Conservation (phyloP, 1,284 basidiomycete species). For the Naganishia albida region DNA sequence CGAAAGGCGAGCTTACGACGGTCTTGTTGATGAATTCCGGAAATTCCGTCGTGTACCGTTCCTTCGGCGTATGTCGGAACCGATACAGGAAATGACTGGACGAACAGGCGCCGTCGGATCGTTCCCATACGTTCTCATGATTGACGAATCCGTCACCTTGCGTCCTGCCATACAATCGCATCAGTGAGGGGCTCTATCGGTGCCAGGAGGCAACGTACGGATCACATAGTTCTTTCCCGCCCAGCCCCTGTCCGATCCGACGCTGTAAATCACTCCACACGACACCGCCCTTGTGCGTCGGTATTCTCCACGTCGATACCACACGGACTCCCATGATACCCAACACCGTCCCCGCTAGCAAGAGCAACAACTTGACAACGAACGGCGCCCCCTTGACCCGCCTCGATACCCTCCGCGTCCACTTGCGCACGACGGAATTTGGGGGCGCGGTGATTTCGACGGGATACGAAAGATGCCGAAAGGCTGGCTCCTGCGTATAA, state of each 20-base stretch:
- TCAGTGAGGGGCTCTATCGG: neutral
- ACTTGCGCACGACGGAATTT: too few species aligned
- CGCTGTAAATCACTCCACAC: constrained; percentile 4
- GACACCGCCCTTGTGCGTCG: neutral
- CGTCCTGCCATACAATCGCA: neutral
- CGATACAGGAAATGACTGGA: constrained; percentile 25
- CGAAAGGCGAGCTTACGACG: neutral
- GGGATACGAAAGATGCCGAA: too few species aligned
- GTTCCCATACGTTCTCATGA: constrained; percentile 24
- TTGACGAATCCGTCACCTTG: constrained; percentile 19
- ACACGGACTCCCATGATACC: neutral
- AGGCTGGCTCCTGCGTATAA: too few species aligned
- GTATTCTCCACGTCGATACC: neutral
- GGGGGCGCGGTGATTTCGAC: too few species aligned
- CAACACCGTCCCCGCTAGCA: neutral
- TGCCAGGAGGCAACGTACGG: neutral
- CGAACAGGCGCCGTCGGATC: constrained; percentile 16
- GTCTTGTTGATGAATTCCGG: constrained; percentile 23
- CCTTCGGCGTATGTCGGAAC: constrained; percentile 15
- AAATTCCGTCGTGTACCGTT: constrained; percentile 14
- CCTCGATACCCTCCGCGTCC: neutral
- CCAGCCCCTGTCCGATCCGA: neutral
- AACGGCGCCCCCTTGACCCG: constrained; percentile 1
- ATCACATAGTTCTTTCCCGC: constrained; percentile 4
- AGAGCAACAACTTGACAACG: neutral